Evolutionary conservation across 2,329 filamentous ascomycete genomes (phyloP).

Genomic region (Huntiella savannae): DNA sequence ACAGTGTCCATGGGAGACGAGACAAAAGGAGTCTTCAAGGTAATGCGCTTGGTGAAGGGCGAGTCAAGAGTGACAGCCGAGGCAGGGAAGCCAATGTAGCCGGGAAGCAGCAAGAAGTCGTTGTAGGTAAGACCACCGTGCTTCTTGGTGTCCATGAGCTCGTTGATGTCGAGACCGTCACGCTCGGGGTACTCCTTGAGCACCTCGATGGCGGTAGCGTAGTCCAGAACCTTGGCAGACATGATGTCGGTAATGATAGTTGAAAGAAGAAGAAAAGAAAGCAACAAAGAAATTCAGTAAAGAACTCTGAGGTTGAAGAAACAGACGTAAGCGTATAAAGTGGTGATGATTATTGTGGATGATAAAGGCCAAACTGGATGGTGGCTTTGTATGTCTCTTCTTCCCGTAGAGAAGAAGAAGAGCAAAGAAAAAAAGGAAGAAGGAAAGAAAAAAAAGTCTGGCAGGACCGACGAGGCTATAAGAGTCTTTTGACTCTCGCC

Average conservation of each 20-base stretch:
- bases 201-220: slow-evolving; percentile 56
- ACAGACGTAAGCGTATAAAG: slow-evolving; percentile 17
- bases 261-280: slow-evolving; percentile 11
- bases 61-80: slow-evolving; percentile 76
- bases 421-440: slow-evolving; percentile 22
- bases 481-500: background rate
- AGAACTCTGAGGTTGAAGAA: slow-evolving; percentile 25
- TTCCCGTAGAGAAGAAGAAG: slow-evolving; percentile 33
- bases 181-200: slow-evolving; percentile 60
- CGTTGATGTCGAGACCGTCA: slow-evolving; percentile 75
- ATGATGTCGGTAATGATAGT: slow-evolving; percentile 25
- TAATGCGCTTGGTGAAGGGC: slow-evolving; percentile 84
- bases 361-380: slow-evolving; percentile 16
- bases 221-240: slow-evolving; percentile 54
- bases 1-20: slow-evolving; percentile 99
- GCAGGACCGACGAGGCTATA: slow-evolving; percentile 2
- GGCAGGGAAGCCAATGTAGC: slow-evolving; percentile 95
- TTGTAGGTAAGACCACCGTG: slow-evolving; percentile 96
- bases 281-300: slow-evolving; percentile 16
- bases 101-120: slow-evolving; percentile 89
- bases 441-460: slow-evolving; percentile 18
- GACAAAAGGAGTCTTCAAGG: slow-evolving; percentile 87
- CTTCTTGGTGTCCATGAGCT: slow-evolving; percentile 76
- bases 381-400: slow-evolving; percentile 26
- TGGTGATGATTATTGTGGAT: slow-evolving; percentile 13